Conservation (phyloP, 2,329 filamentous ascomycete species). For the Pseudogymnoascus destructans region DNA sequence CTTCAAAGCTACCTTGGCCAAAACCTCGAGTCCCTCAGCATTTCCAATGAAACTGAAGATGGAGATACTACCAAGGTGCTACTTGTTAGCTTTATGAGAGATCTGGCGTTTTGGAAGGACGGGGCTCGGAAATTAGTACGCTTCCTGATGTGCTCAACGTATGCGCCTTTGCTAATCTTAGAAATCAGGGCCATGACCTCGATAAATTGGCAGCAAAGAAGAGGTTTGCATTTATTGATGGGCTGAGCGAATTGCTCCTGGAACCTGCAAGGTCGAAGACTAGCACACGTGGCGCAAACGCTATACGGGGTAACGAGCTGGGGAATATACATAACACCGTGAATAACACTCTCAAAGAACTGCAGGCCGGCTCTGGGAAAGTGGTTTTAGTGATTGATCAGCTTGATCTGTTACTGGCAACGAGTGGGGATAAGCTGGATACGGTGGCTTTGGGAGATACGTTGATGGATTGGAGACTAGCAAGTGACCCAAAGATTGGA, state of each 20-base stretch:
- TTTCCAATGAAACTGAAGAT: slow-evolving; percentile 17
- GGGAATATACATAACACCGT: slow-evolving; percentile 17
- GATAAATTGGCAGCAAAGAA: slow-evolving; percentile 42
- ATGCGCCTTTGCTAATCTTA: background rate
- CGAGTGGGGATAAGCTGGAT: slow-evolving; percentile 34
- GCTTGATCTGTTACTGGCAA: slow-evolving; percentile 50
- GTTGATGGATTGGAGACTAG: slow-evolving; percentile 49
- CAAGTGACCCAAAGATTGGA: slow-evolving; percentile 29
- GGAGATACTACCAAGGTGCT: slow-evolving; percentile 43
- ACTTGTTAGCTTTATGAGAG: slow-evolving; percentile 71
- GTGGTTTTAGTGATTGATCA: slow-evolving; percentile 54
- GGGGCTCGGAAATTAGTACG: slow-evolving; percentile 54
- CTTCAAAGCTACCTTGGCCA: slow-evolving; percentile 26
- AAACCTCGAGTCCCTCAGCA: slow-evolving; percentile 1
- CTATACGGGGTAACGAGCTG: slow-evolving; percentile 15
- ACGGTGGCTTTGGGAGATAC: slow-evolving; percentile 39
- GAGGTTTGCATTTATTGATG: slow-evolving; percentile 63
- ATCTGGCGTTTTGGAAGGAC: slow-evolving; percentile 65
- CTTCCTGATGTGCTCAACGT: slow-evolving; percentile 13
- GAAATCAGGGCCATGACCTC: slow-evolving; percentile 55
- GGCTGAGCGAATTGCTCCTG: slow-evolving; percentile 27
- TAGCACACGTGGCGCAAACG: slow-evolving; percentile 11
- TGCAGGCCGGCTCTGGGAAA: slow-evolving; percentile 23
- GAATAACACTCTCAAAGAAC: slow-evolving; percentile 13
- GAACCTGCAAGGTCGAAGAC: slow-evolving; percentile 12